These are phyloP conservation scores for Mikania micrantha DNA, from an alignment of 129 eudicot species.

Conservation along the genomic window DNA sequence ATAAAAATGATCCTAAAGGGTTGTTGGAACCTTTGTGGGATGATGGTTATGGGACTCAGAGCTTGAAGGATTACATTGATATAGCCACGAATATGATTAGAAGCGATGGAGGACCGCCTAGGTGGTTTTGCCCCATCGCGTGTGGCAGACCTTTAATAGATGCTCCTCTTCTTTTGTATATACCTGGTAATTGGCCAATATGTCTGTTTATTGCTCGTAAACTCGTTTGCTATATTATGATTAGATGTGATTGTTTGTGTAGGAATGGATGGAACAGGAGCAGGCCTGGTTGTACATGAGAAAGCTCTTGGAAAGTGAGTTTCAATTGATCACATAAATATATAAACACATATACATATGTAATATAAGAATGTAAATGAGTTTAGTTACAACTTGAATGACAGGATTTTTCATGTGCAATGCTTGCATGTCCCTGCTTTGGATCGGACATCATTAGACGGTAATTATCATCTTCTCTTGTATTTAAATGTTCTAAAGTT, in stretches of 20 bases:
- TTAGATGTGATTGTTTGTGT: background rate
- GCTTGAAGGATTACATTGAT: slow-evolving; percentile 68
- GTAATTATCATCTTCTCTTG: slow-evolving; percentile 24
- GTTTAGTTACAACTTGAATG: too few relatives aligned
- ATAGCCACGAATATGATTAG: slow-evolving; percentile 41
- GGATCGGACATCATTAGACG: slow-evolving; percentile 62
- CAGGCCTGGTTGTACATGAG: slow-evolving; percentile 80
- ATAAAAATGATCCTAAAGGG: slow-evolving; percentile 14
- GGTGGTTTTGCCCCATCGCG: slow-evolving; percentile 83
- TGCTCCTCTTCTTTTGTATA: slow-evolving; percentile 74
- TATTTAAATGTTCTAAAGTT: background rate
- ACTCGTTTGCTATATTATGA: background rate
- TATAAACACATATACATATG: too few relatives aligned
- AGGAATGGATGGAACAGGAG: slow-evolving; percentile 93
- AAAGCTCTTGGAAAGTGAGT: slow-evolving; percentile 92
- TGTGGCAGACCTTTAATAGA: slow-evolving; percentile 55
- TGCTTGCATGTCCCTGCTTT: slow-evolving; percentile 63
- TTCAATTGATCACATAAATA: background rate
- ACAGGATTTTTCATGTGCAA: slow-evolving; percentile 55
- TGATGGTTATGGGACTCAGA: slow-evolving; percentile 79
- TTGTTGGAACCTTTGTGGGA: slow-evolving; percentile 85
- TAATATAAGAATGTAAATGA: too few relatives aligned
- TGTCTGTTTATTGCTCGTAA: background rate
- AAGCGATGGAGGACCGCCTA: slow-evolving; percentile 84
- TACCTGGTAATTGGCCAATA: slow-evolving; percentile 65